Conservation (phyloP, 257 asterid species). For the Cruciata laevipes region DNA sequence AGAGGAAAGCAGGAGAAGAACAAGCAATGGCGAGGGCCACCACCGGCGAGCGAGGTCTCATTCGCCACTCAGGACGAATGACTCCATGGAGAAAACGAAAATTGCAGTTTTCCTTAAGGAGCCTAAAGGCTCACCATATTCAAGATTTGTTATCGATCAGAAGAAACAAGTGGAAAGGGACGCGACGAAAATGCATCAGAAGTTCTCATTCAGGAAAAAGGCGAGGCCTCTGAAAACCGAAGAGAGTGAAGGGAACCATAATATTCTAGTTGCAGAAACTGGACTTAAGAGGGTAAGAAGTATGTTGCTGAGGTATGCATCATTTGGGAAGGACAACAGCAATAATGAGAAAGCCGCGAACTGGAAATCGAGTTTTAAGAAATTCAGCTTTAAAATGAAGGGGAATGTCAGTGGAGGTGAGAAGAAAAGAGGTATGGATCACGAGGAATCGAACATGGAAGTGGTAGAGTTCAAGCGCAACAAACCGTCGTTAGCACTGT, state of each 20-base stretch:
- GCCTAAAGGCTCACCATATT: conserved; percentile 58
- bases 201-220: conserved; percentile 1
- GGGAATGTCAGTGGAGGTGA: conserved; percentile 22
- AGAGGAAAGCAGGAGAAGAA: conserved; percentile 50
- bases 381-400: conserved; percentile 41
- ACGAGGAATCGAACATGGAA: conserved; percentile 23
- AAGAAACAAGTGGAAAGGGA: conserved; percentile 26
- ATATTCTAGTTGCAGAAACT: conserved; percentile 16
- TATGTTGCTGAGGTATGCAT: conserved; percentile 38
- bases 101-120: conserved; percentile 35
- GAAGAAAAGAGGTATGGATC: conserved; percentile 23
- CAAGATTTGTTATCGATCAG: conserved; percentile 57
- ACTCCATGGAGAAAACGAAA: conserved; percentile 14
- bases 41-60: conserved; percentile 52
- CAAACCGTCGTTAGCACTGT: conserved; percentile 25
- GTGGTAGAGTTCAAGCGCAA: conserved; percentile 34
- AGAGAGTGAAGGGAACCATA: conserved; percentile 5
- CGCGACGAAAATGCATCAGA: neutral
- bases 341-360: conserved; percentile 20
- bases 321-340: conserved; percentile 34
- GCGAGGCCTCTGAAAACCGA: conserved; percentile 12
- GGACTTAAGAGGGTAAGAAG: conserved; percentile 44
- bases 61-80: conserved; percentile 36
- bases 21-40: conserved; percentile 6
- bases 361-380: conserved; percentile 27